Base-by-base conservation (phyloP, 768 basidiomycete species). In the Tylopilus sp. region DNA sequence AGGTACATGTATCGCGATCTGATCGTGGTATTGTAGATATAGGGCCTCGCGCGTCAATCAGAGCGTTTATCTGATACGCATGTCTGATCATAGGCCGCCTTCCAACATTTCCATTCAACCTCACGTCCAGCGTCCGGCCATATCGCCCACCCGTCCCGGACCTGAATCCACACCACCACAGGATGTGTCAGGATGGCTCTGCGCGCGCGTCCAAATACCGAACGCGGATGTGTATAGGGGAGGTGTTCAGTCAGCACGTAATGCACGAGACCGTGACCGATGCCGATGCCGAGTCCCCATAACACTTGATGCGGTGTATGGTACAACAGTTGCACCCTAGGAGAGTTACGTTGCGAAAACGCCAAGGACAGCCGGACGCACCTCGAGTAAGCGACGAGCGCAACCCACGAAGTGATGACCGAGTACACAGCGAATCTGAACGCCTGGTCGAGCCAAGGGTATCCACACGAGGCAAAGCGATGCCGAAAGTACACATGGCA, bases 41-140 rank as follows among this genome's bases (percentile, higher is more conserved):
- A 6, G 12, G 3, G 17, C 13, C 8, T 26, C 26, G 28, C 2
- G 21, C 0, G 17, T 63, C 48, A 67, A 44, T 55, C 10, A 17
- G 9, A 25, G 3, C 58, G 68, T 35, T 58, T 68, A 30, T 40
- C 50, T 48, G 12, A 51, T 58, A 50, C 56, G 43, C 40, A 59
- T 17, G 51, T 40, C 36, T 40, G 65, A 39, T 82, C 78, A 78
- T 84, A 86, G 59, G 75, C 72, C 17, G 58, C 57, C 54, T 78
- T 77, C 90, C 90, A 93, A 23, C 68, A 65, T 51, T 66, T 60
- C 86, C 88, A 93, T 55, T 88, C 88, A 20, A 60, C 71, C 63
- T 87, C 87, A 22, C 79, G 75, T 3, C 90, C 90, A n/a, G 85
- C 85, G 64, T 93, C 90, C 4, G 73, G 59, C 85, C 88, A 93